Evolutionary conservation across 441 rosid genomes (phyloP), one percentile per base, ranked within the genome.

Genomic region (Capsella rubella): DNA sequence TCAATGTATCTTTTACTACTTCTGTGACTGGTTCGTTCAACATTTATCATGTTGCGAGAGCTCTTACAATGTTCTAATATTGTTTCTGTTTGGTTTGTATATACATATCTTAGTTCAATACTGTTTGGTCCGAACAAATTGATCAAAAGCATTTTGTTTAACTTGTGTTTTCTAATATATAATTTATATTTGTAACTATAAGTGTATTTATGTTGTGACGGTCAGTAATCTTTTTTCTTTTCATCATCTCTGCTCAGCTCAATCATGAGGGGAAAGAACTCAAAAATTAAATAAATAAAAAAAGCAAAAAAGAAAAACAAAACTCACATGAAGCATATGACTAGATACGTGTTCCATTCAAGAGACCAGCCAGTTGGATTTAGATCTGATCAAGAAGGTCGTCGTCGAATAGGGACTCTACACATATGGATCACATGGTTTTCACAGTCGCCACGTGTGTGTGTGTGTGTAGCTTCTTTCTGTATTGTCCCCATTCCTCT

Each of bases 401-500:
- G 15, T 67, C 21, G 15, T 68, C 63, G 25, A 52, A 60, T 69
- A 53, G 11, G 46, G 61, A 68, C 69, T 67, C 50, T 15, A 42
- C 69, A 42, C 69, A 42, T 60, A 32, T 75, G 69, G 50, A 43
- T 74, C 78, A 67, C 73, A 67, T 74, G 78, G 67, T 66, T 9
- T 12, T 29, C 34, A 5, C 37, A 66, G 13, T 16, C 4, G 72
- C 67, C 78, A 74, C 55, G 73, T 67, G 67, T 21, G 25, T 21
- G 0, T 16, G 18, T 21, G 25, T 21, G 25, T 21, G 9, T 21
- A 40, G 1, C 12, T 6, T 50, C 68, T 11, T 32, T 32, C 11
- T 67, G 3, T n/a, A 39, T 39, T 43, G 53, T 14, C 29, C 72
- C 59, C 40, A 27, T 8, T 12, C 4, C n/a, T 42, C 9, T 42